Evolutionary conservation across 768 basidiomycete genomes (phyloP).

Genomic region (Boletus reticuloceps): DNA sequence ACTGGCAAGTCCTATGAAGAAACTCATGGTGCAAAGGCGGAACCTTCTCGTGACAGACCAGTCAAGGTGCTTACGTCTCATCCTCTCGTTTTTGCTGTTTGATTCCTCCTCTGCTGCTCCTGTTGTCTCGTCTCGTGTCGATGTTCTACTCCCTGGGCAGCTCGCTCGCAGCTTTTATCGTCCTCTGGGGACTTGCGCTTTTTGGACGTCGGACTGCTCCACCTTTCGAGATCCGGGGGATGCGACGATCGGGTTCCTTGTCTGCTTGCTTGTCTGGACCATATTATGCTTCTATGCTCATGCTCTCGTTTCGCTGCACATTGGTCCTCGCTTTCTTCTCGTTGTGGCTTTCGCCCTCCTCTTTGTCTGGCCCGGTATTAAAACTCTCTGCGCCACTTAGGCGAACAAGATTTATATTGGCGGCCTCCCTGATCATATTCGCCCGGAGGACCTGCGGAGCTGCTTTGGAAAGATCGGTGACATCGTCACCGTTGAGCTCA

Average conservation of each 20-base stretch:
- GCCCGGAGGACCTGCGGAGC: slow-evolving; percentile 78
- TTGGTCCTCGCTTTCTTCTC: slow-evolving; percentile 44
- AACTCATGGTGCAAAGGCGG: slow-evolving; percentile 43
- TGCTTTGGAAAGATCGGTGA: slow-evolving; percentile 85
- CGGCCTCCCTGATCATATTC: slow-evolving; percentile 83
- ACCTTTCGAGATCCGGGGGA: slow-evolving; percentile 25
- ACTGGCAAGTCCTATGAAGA: slow-evolving; percentile 37
- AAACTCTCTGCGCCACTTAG: slow-evolving; percentile 64
- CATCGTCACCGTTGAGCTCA: slow-evolving; percentile 76
- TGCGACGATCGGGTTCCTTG: slow-evolving; percentile 34
- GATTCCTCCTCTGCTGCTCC: slow-evolving; percentile 21
- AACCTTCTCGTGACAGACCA: slow-evolving; percentile 66
- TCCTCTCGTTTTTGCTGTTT: slow-evolving; percentile 36
- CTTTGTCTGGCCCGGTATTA: slow-evolving; percentile 57
- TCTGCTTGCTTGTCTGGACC: slow-evolving; percentile 38
- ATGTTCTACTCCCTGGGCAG: slow-evolving; percentile 16
- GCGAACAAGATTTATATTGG: slow-evolving; percentile 94
- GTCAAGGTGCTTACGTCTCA: slow-evolving; percentile 85
- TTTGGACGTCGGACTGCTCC: slow-evolving; percentile 21
- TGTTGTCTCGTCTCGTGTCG: slow-evolving; percentile 17
- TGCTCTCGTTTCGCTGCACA: slow-evolving; percentile 25
- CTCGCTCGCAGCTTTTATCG: slow-evolving; percentile 14
- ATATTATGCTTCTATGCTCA: slow-evolving; percentile 16
- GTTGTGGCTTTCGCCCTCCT: slow-evolving; percentile 39
- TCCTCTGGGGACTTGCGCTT: slow-evolving; percentile 18